Base-by-base conservation (phyloP, 2,329 filamentous ascomycete species). In the Fusarium pilosicola region DNA sequence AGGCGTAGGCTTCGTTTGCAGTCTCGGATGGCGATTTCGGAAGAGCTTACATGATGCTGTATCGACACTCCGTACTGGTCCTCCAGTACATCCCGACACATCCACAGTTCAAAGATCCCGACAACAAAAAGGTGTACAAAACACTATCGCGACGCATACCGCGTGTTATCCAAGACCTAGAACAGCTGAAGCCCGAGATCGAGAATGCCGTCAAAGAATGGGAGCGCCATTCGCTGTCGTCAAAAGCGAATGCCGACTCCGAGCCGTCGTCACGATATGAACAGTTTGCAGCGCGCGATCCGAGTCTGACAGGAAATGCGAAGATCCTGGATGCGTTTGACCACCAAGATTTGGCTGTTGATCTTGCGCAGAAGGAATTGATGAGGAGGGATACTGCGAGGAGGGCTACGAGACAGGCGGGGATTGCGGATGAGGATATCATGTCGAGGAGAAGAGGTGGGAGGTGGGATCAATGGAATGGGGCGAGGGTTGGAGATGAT, bases 11-110 rank as follows among this genome's bases (percentile, higher is more conserved):
- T 26, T 88, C 90, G 58, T 94, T 96, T 76, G 97, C 97, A 80
- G 88, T 96, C 78, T 88, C 89, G 46, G 96, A 98, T 82, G 92
- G 92, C 78, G 95, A 98, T 82, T 90, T 94, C 73, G 90, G 95
- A 77, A 93, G 96, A 79, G 94, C 96, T 9, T 99, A 97, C 81
- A 88, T 98, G 62, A 90, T 98, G 67, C 89, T 97, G n/a, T 94
- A 96, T 80, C 91, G 96, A 76, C 95, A 97, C 83, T 94, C 94
- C 15, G 88, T 92, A 60, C 90, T 99, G n/a, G 89, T 97, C 30
- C 85, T 97, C 34, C 89, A 94, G 12, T 88, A 92, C 61, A 86
- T 99, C 14, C 87, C 89, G 1, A 88, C 85, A 4, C 96, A 98
- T 77, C 95, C 96, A 3, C 90, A 96, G 63, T 90, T 90, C 51